phyloP scores from a whole-genome alignment of 2,329 filamentous ascomycete species.

The Verticillium longisporum region DNA sequence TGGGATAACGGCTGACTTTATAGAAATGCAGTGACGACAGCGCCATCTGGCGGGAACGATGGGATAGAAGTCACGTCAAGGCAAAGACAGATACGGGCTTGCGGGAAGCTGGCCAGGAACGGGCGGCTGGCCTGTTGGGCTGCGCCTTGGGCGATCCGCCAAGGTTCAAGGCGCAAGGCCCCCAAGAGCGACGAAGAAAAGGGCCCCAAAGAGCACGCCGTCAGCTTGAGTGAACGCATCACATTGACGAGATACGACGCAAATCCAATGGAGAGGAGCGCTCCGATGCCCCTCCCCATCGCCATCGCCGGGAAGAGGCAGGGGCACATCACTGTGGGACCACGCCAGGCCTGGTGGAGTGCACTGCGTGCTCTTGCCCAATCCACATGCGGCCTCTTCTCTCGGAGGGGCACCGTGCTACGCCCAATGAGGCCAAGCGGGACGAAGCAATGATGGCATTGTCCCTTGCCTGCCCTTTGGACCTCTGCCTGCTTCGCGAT shows the following conservation, averaged over 20 bases:
- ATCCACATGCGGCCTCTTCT: neutral
- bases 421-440: neutral
- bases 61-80: neutral
- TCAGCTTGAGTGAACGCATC: neutral
- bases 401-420: neutral
- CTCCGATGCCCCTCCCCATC: neutral
- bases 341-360: neutral
- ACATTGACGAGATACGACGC: neutral
- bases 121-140: neutral
- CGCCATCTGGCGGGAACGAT: neutral
- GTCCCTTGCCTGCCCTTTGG: neutral
- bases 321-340: neutral
- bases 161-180: neutral
- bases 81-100: neutral
- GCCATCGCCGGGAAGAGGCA: neutral
- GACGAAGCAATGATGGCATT: constrained; percentile 1
- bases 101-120: neutral
- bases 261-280: neutral
- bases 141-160: neutral
- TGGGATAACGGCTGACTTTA: neutral
- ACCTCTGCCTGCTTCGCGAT: neutral
- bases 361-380: neutral
- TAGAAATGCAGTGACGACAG: constrained; percentile 1
- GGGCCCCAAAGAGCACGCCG: neutral
- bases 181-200: too few species aligned